Conservation (phyloP, 1,284 basidiomycete species). For the Apiotrichum laibachii region DNA sequence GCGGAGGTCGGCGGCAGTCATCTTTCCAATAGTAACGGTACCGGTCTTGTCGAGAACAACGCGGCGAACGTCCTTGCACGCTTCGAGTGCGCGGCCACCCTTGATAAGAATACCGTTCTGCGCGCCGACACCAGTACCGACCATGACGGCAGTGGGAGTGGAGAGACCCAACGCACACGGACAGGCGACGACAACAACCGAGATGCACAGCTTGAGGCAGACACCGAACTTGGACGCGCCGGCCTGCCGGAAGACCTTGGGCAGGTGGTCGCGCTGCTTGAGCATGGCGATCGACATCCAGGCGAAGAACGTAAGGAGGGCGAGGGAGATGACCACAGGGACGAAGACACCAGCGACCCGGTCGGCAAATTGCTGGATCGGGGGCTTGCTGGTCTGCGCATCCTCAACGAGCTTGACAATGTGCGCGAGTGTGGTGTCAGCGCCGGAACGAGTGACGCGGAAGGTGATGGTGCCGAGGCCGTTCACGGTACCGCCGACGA, state of each 20-base stretch:
- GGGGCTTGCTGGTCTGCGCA: slow-evolving; percentile 95
- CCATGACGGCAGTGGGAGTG: slow-evolving; percentile 99
- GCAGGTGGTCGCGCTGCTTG: slow-evolving; percentile 63
- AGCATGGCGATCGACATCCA: slow-evolving; percentile 82
- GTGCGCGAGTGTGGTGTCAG: slow-evolving; percentile 92
- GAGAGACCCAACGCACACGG: slow-evolving; percentile 95
- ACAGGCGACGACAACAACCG: slow-evolving; percentile 96
- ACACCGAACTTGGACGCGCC: slow-evolving; percentile 84
- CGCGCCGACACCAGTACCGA: slow-evolving; percentile 95
- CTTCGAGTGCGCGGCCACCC: slow-evolving; percentile 90
- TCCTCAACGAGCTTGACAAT: slow-evolving; percentile 97
- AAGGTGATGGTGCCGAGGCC: slow-evolving; percentile 94
- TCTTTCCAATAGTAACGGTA: slow-evolving; percentile 86
- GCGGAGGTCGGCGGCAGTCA: slow-evolving; percentile 66
- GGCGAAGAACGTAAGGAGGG: slow-evolving; percentile 72
- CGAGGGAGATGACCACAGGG: slow-evolving; percentile 81
- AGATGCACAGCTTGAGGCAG: slow-evolving; percentile 96
- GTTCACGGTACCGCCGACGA: slow-evolving; percentile 97
- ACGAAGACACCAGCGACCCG: slow-evolving; percentile 93
- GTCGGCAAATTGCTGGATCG: slow-evolving; percentile 96
- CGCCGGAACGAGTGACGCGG: slow-evolving; percentile 88
- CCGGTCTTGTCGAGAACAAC: slow-evolving; percentile 97
- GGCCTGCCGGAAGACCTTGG: slow-evolving; percentile 76
- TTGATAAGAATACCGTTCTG: slow-evolving; percentile 98
- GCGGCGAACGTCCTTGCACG: slow-evolving; percentile 73